Conservation (phyloP, 768 basidiomycete genomes). For the Lactarius hengduanensis region DNA sequence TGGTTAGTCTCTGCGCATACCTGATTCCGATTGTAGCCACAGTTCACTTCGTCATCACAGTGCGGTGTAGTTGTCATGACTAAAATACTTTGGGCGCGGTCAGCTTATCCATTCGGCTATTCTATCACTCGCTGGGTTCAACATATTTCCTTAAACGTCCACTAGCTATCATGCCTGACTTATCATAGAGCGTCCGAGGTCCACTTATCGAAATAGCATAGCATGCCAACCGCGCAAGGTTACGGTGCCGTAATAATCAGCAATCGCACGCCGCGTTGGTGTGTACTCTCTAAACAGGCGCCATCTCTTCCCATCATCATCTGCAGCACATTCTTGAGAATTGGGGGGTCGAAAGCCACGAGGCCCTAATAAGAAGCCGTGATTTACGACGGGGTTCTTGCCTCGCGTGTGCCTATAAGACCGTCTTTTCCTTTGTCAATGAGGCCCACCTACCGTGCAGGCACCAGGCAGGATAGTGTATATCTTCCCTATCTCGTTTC, state of each 20-base stretch:
- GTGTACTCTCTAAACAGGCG: conserved; percentile 13
- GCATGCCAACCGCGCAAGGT: conserved; percentile 4
- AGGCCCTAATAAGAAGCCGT: conserved; percentile 24
- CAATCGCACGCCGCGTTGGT: conserved; percentile 13
- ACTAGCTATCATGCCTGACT: background rate
- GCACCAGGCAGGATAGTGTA: conserved; percentile 14
- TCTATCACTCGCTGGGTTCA: background rate
- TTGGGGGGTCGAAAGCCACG: conserved; percentile 23
- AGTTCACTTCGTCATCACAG: conserved; percentile 16
- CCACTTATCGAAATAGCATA: conserved; percentile 1
- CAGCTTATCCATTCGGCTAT: background rate
- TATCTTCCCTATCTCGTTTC: conserved; percentile 21
- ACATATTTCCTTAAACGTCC: conserved; percentile 9
- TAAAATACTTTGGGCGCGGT: conserved; percentile 2
- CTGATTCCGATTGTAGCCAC: background rate
- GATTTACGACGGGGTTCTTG: conserved; percentile 18
- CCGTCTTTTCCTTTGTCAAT: conserved; percentile 19
- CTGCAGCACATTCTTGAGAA: conserved; percentile 10
- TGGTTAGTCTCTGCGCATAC: background rate
- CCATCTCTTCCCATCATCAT: conserved; percentile 21
- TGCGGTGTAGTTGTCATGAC: conserved; percentile 1
- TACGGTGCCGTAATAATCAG: conserved; percentile 18
- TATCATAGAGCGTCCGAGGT: conserved; percentile 3
- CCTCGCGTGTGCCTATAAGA: conserved; percentile 24
- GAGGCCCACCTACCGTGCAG: conserved; percentile 21